Base-by-base conservation (phyloP, 148 eudicot species). In the Beta vulgaris region DNA sequence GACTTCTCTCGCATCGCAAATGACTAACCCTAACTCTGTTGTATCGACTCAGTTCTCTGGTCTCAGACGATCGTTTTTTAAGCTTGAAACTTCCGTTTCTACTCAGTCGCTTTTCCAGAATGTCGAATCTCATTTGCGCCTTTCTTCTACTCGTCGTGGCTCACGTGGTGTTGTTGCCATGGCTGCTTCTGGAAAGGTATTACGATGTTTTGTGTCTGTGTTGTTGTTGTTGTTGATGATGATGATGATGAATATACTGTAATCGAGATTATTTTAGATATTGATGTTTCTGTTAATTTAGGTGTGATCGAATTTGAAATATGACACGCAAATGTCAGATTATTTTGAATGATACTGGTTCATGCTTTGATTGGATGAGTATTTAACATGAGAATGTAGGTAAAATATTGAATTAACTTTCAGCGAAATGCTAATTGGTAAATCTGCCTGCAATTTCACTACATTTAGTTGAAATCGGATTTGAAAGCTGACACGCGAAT, bases 151-250 rank as follows among this genome's bases (percentile, higher is more conserved):
- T 29, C 73, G 79, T 43, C 86, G 84, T 57, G 84, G 79, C 54
- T 81, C 81, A 76, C 67, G 93, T 34, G 86, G 81, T 37, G 90
- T 91, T 64, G 93, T 86, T 53, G 46, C 91, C 63, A 93, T 93
- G 98, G 93, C 97, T 71, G 92, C 79, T 68, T 81, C 97, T 60
- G 92, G 89, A 5, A 90, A 90, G 90, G 97, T 92, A 39, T 36
- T 23, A 10, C 36, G 53, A 13, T 63, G 34, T 62, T 0, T 21
- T 54, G 6, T 16, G 32, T 8, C 10, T 26, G 2, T 46, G 23
- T 14, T 36, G n/a, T 16, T 37, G 51, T 75, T 26, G 1, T 58
- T 29, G 2, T 32, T 10, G 16, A 3, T 60, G 26, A 6, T 23
- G 42, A 37, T 25, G 21, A 21, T 73, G 57, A 59, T 40, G 19